phyloP scores from a whole-genome alignment of 345 rosid genomes.

The Eucalyptus melliodora region DNA sequence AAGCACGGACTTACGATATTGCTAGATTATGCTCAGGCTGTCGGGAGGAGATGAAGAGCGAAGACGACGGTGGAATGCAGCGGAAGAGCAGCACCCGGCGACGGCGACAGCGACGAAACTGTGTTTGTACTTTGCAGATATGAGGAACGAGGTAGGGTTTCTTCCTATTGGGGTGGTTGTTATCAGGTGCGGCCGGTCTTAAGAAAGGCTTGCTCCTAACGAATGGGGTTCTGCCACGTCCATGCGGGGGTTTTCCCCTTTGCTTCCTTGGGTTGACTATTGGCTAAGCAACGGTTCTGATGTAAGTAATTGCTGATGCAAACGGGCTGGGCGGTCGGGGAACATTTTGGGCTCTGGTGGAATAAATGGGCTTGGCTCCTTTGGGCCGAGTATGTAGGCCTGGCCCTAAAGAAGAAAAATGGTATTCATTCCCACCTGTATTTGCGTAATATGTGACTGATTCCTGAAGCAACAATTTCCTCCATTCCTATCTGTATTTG shows the following conservation, averaged over 20 bases:
- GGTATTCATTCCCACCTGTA: background rate
- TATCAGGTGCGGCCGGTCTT: background rate
- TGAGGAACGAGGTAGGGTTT: background rate
- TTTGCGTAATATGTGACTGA: background rate
- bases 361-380: background rate
- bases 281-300: background rate
- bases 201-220: background rate
- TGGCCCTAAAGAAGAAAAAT: background rate
- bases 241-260: accelerated
- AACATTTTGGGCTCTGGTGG: background rate
- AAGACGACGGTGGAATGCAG: background rate
- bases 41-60: background rate
- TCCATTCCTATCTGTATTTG: background rate
- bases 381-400: background rate
- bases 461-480: background rate
- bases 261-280: background rate
- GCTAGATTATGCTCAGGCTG: background rate
- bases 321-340: background rate
- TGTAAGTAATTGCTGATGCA: accelerated
- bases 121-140: background rate
- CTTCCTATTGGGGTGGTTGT: background rate
- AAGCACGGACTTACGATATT: background rate
- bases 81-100: background rate
- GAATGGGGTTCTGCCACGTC: background rate
- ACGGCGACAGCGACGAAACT: background rate